Evolutionary conservation across 2,329 filamentous ascomycete species (phyloP), one percentile per base, ranked within the genome.

Genomic region (Epichloe sylvatica): DNA sequence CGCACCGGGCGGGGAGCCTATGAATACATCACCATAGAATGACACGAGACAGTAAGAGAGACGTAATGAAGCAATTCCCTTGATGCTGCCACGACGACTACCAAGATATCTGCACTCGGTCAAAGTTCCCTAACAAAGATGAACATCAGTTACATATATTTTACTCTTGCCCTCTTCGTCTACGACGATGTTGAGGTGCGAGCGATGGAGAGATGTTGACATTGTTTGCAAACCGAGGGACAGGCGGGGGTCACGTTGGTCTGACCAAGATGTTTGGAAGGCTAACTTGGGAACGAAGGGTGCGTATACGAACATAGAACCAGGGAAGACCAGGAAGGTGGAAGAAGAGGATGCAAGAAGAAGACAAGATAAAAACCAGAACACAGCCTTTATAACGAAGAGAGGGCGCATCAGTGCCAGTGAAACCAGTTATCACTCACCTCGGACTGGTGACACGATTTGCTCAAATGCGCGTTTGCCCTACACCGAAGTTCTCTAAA

Each of bases 11-110:
- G 75, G 75, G 51, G 77, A 80, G 59, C 77, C 77, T 36, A 81
- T 81, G 77, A 80, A 78, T 69, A 81, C 77, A 59, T 79, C 76
- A 65, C 77, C 77, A 71, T 80, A 80, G 73, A 75, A 40, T 67
- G 64, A 67, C 62, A 50, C 37, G 50, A 47, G 34, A 51, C 42
- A 49, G 37, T 30, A 44, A 46, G 44, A 66, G 57, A 65, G 56
- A 62, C 57, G 61, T 70, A 71, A 75, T 70, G 69, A 74, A 73
- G 69, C 70, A 72, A 71, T 70, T 73, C 61, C 76, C 74, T 25
- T 64, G 71, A 78, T 46, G 23, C 40, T 46, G 50, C 45, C 21
- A 43, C 38, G 39, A 47, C 45, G 45, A 51, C 46, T 13, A 43
- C 21, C 37, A 49, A 45, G 30, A 30, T 45, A n/a, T 38, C 21